These are phyloP conservation scores for Ilyonectria destructans DNA, from an alignment of 2,329 filamentous ascomycete species.

Conservation along the genomic window DNA sequence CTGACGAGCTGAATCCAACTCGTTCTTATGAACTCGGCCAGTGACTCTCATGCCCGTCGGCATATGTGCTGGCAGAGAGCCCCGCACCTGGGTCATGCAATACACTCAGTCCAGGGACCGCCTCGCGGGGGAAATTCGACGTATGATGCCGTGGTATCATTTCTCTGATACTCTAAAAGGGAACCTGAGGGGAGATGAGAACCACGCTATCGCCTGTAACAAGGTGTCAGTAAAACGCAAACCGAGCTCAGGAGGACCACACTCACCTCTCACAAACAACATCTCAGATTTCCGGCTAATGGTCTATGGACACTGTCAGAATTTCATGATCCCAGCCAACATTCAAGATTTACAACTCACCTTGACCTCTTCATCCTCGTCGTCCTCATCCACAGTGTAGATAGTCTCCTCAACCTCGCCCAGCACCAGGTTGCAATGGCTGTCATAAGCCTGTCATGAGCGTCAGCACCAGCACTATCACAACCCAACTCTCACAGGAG, in stretches of 20 bases:
- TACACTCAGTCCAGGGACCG: not conserved
- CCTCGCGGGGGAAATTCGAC: constrained; percentile 5
- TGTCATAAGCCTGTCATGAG: constrained; percentile 89
- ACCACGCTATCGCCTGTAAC: constrained; percentile 79
- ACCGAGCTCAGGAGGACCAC: not conserved
- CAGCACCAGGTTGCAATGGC: constrained; percentile 96
- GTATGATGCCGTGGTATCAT: constrained; percentile 14
- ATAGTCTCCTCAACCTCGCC: constrained; percentile 98
- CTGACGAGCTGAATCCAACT: constrained; percentile 3
- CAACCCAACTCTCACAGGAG: not conserved
- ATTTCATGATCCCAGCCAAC: not conserved
- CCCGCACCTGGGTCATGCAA: constrained; percentile 7
- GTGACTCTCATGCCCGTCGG: constrained; percentile 5
- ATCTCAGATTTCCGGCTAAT: constrained; percentile 98
- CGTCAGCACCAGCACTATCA: constrained; percentile 27
- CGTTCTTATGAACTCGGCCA: not conserved
- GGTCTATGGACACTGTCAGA: constrained; percentile 71
- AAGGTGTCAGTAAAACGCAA: constrained; percentile 42
- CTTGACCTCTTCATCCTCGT: constrained; percentile 85
- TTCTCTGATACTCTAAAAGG: constrained; percentile 53
- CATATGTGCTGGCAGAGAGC: constrained; percentile 2
- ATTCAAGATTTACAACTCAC: constrained; percentile 59
- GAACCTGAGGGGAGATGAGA: constrained; percentile 76
- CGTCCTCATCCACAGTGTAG: constrained; percentile 93
- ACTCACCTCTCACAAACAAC: constrained; percentile 94